Conservation (phyloP, 1,284 basidiomycete species). For the Heterobasidion occidentale region DNA sequence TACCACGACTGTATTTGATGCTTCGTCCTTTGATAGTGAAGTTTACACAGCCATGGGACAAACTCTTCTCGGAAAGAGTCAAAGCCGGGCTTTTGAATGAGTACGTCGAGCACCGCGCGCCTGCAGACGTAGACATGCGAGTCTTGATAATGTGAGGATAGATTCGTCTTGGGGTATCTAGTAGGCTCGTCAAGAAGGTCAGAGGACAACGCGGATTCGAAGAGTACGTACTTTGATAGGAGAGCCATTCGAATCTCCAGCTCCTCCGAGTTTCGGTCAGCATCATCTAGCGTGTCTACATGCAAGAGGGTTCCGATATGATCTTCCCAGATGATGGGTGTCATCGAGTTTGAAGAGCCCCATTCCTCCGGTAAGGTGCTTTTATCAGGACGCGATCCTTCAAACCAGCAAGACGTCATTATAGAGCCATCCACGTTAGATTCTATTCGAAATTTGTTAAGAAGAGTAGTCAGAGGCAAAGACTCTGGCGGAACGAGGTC, state of each 20-base stretch:
- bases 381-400: conserved; percentile 46
- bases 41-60: conserved; percentile 83
- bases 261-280: conserved; percentile 64
- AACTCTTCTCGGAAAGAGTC: conserved; percentile 84
- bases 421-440: conserved; percentile 57
- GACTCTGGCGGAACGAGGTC: conserved; percentile 79
- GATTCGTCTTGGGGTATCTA: conserved; percentile 68
- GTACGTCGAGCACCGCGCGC: conserved; percentile 63
- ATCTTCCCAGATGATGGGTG: conserved; percentile 61
- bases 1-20: conserved; percentile 53
- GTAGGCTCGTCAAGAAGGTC: conserved; percentile 1
- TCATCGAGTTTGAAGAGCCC: conserved; percentile 35
- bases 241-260: conserved; percentile 68
- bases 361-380: conserved; percentile 54
- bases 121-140: conserved; percentile 89
- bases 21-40: conserved; percentile 64
- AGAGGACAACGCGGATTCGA: background rate
- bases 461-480: conserved; percentile 60
- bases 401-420: conserved; percentile 75
- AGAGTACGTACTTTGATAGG: conserved; percentile 44
- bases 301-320: conserved; percentile 61
- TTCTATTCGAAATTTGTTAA: conserved; percentile 80
- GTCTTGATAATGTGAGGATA: conserved; percentile 72
- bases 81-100: conserved; percentile 61
- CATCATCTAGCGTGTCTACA: conserved; percentile 57